phyloP scores from a whole-genome alignment of 148 eudicot species.

The Cornus florida region DNA sequence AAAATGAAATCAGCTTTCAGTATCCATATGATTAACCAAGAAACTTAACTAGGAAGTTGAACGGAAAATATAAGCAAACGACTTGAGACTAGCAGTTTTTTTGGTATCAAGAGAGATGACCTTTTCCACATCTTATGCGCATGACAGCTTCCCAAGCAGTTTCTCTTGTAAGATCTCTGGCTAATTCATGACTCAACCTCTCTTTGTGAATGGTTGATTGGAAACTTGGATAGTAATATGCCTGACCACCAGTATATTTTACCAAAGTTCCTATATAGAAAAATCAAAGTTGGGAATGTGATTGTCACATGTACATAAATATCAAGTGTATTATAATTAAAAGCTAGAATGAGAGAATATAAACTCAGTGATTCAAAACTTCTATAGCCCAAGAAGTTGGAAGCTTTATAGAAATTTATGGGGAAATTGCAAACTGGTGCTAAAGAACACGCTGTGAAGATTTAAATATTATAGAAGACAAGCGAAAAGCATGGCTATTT shows the following conservation, averaged over 20 bases:
- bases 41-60: constrained; percentile 1
- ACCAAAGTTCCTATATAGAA: constrained; percentile 71
- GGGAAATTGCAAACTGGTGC: background rate
- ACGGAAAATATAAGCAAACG: constrained; percentile 12
- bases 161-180: constrained; percentile 94
- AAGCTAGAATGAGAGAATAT: background rate
- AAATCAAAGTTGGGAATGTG: background rate
- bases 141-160: constrained; percentile 99
- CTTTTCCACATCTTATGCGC: constrained; percentile 99
- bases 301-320: background rate
- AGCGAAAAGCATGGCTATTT: background rate
- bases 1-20: constrained; percentile 7
- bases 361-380: background rate
- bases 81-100: background rate
- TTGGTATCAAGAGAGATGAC: constrained; percentile 29
- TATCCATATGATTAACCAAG: background rate
- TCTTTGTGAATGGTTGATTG: constrained; percentile 67
- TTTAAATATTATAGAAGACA: background rate
- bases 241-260: constrained; percentile 97
- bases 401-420: background rate
- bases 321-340: background rate
- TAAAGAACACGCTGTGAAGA: background rate
- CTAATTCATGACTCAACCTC: constrained; percentile 82
- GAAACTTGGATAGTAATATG: constrained; percentile 81
- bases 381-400: background rate